Evolutionary conservation across 1,284 basidiomycete species (phyloP).

Genomic region (Mycena citricolor): DNA sequence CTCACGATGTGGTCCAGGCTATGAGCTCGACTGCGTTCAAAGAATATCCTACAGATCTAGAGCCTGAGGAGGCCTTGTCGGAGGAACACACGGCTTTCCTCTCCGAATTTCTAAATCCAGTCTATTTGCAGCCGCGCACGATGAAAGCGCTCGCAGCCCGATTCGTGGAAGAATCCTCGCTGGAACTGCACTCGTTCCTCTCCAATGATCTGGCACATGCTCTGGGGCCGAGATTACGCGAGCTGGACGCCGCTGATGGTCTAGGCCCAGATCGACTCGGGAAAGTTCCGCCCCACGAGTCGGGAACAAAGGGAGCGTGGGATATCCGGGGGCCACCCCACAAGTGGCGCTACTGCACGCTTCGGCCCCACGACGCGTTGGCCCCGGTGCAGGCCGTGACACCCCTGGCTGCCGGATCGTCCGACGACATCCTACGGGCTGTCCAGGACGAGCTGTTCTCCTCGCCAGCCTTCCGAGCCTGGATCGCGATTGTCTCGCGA

Average conservation of each 20-base stretch:
- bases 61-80: slow-evolving; percentile 53
- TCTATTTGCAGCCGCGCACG: slow-evolving; percentile 83
- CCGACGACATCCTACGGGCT: slow-evolving; percentile 59
- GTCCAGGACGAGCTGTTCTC: slow-evolving; percentile 79
- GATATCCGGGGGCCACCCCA: slow-evolving; percentile 84
- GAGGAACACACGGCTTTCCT: slow-evolving; percentile 69
- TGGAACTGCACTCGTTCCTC: slow-evolving; percentile 90
- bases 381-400: slow-evolving; percentile 41
- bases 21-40: slow-evolving; percentile 63
- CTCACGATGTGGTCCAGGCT: slow-evolving; percentile 37
- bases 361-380: slow-evolving; percentile 38
- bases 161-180: slow-evolving; percentile 86
- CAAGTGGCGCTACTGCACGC: slow-evolving; percentile 88
- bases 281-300: slow-evolving; percentile 64
- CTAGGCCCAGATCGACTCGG: slow-evolving; percentile 52
- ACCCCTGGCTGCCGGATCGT: slow-evolving; percentile 50
- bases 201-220: slow-evolving; percentile 61
- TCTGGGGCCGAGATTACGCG: slow-evolving; percentile 66
- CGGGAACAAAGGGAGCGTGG: slow-evolving; percentile 67
- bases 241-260: slow-evolving; percentile 69
- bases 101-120: slow-evolving; percentile 83
- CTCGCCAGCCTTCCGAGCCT: slow-evolving; percentile 85
- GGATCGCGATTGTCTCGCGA: slow-evolving; percentile 80
- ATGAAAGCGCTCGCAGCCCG: slow-evolving; percentile 80
- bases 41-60: slow-evolving; percentile 49